Percentiles rank a stretch among this genome's conserved stretches.
These are phyloP conservation scores for Antitrichia curtipendula DNA, from an alignment of 225 moss, liverwort and hornwort genomes.

Conservation along the genomic window DNA sequence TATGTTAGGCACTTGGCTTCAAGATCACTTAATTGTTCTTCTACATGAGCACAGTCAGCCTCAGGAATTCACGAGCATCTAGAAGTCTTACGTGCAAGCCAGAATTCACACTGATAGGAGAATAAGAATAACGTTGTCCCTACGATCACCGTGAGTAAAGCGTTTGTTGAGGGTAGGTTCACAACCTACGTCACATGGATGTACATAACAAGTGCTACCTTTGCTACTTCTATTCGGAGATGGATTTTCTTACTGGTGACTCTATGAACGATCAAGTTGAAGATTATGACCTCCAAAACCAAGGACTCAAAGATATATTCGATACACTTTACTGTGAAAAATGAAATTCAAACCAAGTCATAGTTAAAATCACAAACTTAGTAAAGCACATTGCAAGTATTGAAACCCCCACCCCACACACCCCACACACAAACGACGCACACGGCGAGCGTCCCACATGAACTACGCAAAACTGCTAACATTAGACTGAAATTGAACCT, in stretches of 20 bases:
- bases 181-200: background rate
- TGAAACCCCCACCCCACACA: too few species aligned
- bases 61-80: background rate
- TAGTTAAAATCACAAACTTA: too few species aligned
- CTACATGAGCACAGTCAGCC: background rate
- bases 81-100: background rate
- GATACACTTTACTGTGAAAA: too few species aligned
- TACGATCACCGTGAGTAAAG: background rate
- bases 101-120: background rate
- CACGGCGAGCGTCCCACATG: background rate
- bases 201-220: background rate
- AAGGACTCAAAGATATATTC: too few species aligned
- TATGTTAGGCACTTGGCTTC: background rate
- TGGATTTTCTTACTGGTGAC: background rate
- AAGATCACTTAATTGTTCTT: background rate
- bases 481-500: background rate
- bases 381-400: too few species aligned
- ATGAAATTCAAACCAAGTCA: background rate
- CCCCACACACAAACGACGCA: background rate
- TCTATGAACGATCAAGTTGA: background rate
- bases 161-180: background rate
- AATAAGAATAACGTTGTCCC: too few species aligned
- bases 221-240: background rate
- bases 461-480: background rate
- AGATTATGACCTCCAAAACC: background rate